phyloP scores from a whole-genome alignment of 2,329 filamentous ascomycete species.

The Uncinocarpus reesii region DNA sequence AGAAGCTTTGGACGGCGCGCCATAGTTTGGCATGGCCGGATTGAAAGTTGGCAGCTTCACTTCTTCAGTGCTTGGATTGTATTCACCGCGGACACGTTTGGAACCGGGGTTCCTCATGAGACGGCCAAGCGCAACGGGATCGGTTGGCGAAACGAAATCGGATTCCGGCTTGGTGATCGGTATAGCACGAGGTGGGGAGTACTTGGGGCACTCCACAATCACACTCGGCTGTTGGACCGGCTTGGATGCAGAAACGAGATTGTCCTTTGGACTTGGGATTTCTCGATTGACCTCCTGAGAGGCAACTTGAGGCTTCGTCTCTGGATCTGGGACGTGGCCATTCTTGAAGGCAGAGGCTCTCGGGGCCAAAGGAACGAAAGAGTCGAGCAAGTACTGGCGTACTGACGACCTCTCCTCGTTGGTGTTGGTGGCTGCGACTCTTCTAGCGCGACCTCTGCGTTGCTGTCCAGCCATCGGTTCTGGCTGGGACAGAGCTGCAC shows the following conservation, averaged over 20 bases:
- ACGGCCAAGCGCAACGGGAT: neutral
- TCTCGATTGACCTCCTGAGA: neutral
- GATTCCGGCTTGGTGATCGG: neutral
- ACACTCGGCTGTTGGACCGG: neutral
- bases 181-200: neutral
- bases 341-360: conserved; percentile 1
- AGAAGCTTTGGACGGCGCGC: neutral
- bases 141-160: neutral
- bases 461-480: too few species aligned
- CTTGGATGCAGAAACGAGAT: too few species aligned
- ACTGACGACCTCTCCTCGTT: too few species aligned
- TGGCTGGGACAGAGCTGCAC: too few species aligned
- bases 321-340: neutral
- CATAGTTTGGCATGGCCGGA: neutral
- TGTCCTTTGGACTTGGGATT: neutral
- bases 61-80: too few species aligned
- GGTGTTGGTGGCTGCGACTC: too few species aligned
- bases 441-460: too few species aligned
- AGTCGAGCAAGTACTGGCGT: too few species aligned
- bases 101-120: too few species aligned
- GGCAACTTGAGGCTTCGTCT: neutral
- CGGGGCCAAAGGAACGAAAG: neutral
- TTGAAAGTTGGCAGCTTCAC: neutral
- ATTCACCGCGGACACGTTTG: too few species aligned
- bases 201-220: neutral